Base-by-base conservation (phyloP, 75 land plant species). In the Pinus albicaulis region DNA sequence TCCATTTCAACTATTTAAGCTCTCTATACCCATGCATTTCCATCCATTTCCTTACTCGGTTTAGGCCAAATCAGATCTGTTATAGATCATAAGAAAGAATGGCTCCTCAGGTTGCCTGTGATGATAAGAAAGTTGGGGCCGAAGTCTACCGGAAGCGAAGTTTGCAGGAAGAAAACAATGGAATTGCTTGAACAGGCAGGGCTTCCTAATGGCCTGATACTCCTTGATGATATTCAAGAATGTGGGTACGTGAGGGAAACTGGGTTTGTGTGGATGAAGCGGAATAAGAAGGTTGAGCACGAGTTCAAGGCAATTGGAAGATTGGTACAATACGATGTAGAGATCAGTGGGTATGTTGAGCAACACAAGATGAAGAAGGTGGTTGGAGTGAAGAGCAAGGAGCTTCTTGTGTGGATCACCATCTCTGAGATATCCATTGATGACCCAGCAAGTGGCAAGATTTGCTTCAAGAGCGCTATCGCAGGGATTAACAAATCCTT, bases 321-420 rank as follows among this genome's bases (percentile, higher is more conserved):
- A 28, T 28, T 28, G 28, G 28, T 28, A 1, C 59, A 77, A 53
- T 93, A 93, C 74, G 88, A 56, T 34, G 44, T 80, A 0, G 88
- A 88, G 74, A 77, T 90, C 68, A 91, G 89, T 0, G 92, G 82
- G n/a, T 69, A 64, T 75, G 75, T 87, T 7, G 88, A 87, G 77
- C 71, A 76, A 55, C 57, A 62, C 56, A 83, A 81, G 71, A 78
- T 89, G 72, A 72, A 74, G 82, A 82, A 82, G 81, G 80, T 89
- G 26, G 79, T 74, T 2, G 92, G 92, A n/a, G 85, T 89, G 55
- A 89, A 28, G 28, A 28, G 28, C 28, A 28, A 28, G 28, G 28
- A 28, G 28, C 28, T 28, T 28, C 28, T 28, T 28, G 28, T 28
- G 28, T 28, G 28, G 28, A 28, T 28, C 28, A 1, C 28, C 28